Percentiles rank a stretch among this genome's conserved stretches.
phyloP scores from a whole-genome alignment of 2,329 filamentous ascomycete species.

The Fusarium illudens region DNA sequence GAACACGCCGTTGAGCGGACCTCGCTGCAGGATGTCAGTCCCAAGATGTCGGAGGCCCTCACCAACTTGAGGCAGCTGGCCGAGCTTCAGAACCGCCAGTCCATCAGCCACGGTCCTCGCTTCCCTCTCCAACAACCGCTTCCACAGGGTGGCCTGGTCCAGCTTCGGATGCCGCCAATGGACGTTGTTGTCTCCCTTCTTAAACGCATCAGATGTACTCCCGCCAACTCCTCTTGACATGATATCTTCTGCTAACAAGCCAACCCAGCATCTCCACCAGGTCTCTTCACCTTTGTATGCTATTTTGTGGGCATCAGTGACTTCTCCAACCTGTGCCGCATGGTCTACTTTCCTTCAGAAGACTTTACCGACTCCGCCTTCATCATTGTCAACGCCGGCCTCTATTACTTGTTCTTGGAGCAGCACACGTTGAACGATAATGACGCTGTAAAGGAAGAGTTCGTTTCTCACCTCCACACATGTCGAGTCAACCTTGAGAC shows the following conservation, averaged over 20 bases:
- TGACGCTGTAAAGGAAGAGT: slow-evolving; percentile 46
- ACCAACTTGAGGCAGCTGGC: slow-evolving; percentile 62
- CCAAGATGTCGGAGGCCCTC: slow-evolving; percentile 63
- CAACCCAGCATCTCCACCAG: slow-evolving; percentile 51
- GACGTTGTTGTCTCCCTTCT: slow-evolving; percentile 58
- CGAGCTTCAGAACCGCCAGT: slow-evolving; percentile 56
- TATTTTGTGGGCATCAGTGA: slow-evolving; percentile 59
- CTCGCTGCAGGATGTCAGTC: slow-evolving; percentile 54
- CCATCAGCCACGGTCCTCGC: slow-evolving; percentile 53
- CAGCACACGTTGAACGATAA: slow-evolving; percentile 51
- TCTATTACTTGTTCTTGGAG: slow-evolving; percentile 61
- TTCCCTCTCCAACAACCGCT: slow-evolving; percentile 57
- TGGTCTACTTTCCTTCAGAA: slow-evolving; percentile 61
- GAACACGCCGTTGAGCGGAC: slow-evolving; percentile 61
- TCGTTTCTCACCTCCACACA: slow-evolving; percentile 50
- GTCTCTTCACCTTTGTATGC: slow-evolving; percentile 60
- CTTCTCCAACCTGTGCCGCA: slow-evolving; percentile 59
- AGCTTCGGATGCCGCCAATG: slow-evolving; percentile 64
- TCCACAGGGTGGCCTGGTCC: slow-evolving; percentile 56
- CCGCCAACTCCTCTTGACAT: background rate
- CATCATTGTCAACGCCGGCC: slow-evolving; percentile 58
- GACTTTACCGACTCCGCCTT: slow-evolving; percentile 60
- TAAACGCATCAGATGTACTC: slow-evolving; percentile 57
- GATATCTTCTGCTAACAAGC: background rate
- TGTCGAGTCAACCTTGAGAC: slow-evolving; percentile 61